These are phyloP conservation scores for Solanum tacnaense DNA, from an alignment of 257 asterid genomes.

Conservation along the genomic window DNA sequence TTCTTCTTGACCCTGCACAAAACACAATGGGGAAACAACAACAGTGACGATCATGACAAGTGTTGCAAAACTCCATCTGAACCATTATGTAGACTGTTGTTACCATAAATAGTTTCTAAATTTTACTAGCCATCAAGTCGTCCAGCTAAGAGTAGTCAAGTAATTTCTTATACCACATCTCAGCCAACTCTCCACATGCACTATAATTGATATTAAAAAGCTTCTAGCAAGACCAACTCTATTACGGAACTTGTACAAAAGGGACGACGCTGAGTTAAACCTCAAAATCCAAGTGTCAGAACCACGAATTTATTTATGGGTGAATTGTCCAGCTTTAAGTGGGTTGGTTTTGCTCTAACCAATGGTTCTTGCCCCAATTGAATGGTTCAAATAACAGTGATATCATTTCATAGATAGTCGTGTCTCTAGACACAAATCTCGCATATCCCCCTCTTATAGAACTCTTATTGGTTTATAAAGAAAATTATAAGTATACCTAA, in stretches of 20 bases:
- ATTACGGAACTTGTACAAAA: background rate
- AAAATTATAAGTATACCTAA: background rate
- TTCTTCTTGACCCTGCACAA: background rate
- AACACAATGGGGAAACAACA: background rate
- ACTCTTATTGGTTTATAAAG: background rate
- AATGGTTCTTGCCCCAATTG: background rate
- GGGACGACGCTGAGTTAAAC: background rate
- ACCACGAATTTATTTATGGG: background rate
- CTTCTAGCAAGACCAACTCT: background rate
- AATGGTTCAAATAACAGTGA: background rate
- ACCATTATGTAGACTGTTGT: background rate
- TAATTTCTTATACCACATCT: background rate
- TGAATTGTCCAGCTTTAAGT: background rate
- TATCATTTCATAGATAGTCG: background rate
- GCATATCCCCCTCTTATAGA: background rate
- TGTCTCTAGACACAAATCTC: background rate
- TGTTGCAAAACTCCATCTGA: background rate
- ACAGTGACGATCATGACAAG: background rate
- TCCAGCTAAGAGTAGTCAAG: background rate
- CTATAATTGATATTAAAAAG: background rate
- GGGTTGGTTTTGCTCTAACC: background rate
- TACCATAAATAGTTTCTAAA: background rate
- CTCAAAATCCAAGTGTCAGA: background rate
- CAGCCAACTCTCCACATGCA: background rate
- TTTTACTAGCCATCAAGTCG: background rate